These are phyloP conservation scores for Cinnamomum micranthum DNA, from an alignment of 164 flowering plant species.

Conservation along the genomic window DNA sequence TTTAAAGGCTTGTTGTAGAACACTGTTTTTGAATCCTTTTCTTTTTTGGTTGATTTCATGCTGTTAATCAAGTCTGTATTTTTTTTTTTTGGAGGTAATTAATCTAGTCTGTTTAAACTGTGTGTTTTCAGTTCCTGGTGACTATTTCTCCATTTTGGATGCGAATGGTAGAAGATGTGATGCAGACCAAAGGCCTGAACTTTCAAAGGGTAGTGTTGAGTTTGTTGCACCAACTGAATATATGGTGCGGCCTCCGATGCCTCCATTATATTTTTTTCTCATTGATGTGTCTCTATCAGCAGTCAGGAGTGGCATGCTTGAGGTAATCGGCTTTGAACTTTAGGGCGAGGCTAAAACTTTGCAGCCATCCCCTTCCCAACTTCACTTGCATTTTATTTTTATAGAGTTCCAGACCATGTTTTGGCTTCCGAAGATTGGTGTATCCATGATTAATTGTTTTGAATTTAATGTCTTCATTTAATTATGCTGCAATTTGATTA, in stretches of 20 bases:
- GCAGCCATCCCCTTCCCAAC: background rate
- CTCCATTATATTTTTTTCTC: constrained; percentile 91
- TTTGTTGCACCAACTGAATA: constrained; percentile 98
- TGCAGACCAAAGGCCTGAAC: constrained; percentile 86
- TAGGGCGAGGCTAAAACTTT: constrained; percentile 1
- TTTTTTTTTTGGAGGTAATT: too few relatives aligned
- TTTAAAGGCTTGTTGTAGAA: too few relatives aligned
- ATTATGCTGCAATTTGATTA: background rate
- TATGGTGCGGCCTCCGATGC: constrained; percentile 99
- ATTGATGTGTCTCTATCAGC: constrained; percentile 91
- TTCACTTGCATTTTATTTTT: background rate
- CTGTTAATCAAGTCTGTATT: background rate
- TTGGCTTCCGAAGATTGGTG: background rate
- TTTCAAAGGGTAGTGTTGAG: constrained; percentile 88
- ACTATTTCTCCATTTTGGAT: constrained; percentile 84
- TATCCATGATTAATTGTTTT: background rate
- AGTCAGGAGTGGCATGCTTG: constrained; percentile 92
- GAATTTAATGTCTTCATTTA: background rate
- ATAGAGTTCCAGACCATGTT: background rate
- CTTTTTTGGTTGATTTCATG: background rate
- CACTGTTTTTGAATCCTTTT: too few relatives aligned
- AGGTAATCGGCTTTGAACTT: constrained; percentile 47
- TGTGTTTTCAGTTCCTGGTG: constrained; percentile 68
- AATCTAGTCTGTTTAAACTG: background rate
- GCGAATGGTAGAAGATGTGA: constrained; percentile 80